Conservation (phyloP, 345 rosid genomes). For the Limnanthes douglasii region DNA sequence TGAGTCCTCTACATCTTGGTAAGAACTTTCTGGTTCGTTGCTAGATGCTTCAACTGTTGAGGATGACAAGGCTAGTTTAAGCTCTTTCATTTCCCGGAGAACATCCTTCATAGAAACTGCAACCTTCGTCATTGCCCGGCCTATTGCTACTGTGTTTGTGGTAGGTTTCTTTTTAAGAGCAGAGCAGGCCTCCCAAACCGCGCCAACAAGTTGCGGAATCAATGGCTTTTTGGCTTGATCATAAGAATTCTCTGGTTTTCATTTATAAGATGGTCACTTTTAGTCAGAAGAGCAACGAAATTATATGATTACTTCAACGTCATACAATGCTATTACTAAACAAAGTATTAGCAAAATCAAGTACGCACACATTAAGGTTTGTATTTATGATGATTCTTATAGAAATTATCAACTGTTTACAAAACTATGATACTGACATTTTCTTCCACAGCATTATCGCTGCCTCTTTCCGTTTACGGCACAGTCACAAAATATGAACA, state of each 20-base stretch:
- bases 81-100: conserved; percentile 92
- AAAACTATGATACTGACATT: no score
- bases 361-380: no score
- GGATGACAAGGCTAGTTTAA: conserved; percentile 34
- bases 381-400: no score
- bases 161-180: conserved; percentile 71
- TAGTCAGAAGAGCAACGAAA: no score
- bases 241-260: conserved; percentile 26
- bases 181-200: conserved; percentile 82
- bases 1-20: conserved; percentile 6
- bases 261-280: conserved; percentile 1
- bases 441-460: no score
- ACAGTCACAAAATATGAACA: no score
- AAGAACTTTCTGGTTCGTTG: conserved; percentile 8
- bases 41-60: conserved; percentile 19
- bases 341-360: no score
- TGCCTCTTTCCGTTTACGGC: no score
- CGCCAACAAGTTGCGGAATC: conserved; percentile 57
- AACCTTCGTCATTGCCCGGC: conserved; percentile 72
- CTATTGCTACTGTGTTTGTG: conserved; percentile 61
- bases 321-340: no score
- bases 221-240: conserved; percentile 23
- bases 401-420: no score
- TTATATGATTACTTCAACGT: no score
- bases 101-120: conserved; percentile 89